Evolutionary conservation across 148 eudicot genomes (phyloP), one percentile per base, ranked within the genome.

Genomic region (Nepenthes mirabilis): DNA sequence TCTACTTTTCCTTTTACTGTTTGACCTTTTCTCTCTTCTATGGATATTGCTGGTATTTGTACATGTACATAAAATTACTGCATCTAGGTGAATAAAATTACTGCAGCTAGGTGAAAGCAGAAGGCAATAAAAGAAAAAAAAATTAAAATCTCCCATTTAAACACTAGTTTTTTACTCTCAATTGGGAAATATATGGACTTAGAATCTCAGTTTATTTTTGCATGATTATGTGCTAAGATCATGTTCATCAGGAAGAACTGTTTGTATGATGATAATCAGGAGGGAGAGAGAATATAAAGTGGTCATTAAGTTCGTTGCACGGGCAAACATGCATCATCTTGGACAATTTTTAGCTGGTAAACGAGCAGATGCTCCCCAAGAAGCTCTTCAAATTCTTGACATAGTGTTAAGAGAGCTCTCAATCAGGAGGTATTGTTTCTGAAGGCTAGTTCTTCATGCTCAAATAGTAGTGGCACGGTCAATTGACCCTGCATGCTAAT

Each of bases 351-450:
- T 84, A 32, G 78, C 80, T 45, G 90, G 90, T 50, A 84, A 82
- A 65, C 80, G 80, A 3, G 79, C 79, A 1, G 86, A 79, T 75
- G 80, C 84, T 65, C 90, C 90, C 6, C 79, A 72, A 12, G 90
- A 84, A 49, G 82, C 84, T 11, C 77, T 84, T 61, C 77, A 81
- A 56, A 74, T 84, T 55, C 82, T 84, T 2, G 90, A 84, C 72
- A 79, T 84, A 63, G 90, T 84, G 35, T 60, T 84, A 37, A 79
- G 84, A 63, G 90, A 84, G 72, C 80, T 84, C 34, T 70, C 90
- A 48, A 61, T 65, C 33, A 79, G 66, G 61, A 81, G 90, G 90
- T 84, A 71, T 13, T 37, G 55, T 34, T 23, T 40, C 56, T 23
- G 8, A 32, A 43, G 7, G 55, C 57, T 34, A 10, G 58, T 45